Percentiles rank a stretch among this genome's conserved stretches.
Evolutionary conservation across 768 basidiomycete genomes (phyloP).

Genomic region (Tulasnella sp.): DNA sequence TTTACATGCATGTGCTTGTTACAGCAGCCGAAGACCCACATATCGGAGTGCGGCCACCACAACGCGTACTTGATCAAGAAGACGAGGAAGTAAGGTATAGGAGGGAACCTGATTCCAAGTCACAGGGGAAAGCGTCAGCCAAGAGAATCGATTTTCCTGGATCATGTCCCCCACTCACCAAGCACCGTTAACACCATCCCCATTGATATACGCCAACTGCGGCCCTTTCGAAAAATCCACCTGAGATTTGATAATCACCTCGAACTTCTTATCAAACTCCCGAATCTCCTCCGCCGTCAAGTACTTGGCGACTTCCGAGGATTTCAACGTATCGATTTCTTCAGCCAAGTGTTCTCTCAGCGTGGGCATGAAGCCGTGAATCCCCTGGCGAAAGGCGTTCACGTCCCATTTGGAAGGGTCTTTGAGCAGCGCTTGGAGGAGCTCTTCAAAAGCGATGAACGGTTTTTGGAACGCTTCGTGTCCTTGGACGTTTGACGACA

Average conservation of each 20-base stretch:
- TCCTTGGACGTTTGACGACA: background rate
- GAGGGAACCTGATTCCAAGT: background rate
- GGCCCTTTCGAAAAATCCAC: background rate
- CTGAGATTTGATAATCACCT: background rate
- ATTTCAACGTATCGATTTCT: conserved; percentile 9
- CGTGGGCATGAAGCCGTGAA: background rate
- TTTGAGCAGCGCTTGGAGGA: background rate
- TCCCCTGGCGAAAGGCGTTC: background rate
- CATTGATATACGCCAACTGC: conserved; percentile 5
- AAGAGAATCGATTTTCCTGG: background rate
- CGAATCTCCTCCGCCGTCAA: background rate
- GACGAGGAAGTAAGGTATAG: background rate
- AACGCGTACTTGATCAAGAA: background rate
- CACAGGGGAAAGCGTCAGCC: background rate
- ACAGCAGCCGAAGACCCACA: conserved; percentile 6
- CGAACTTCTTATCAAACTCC: background rate
- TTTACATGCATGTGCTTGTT: conserved; percentile 5
- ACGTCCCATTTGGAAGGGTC: background rate
- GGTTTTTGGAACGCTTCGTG: background rate
- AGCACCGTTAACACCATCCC: background rate
- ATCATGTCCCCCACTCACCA: background rate
- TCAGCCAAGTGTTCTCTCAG: background rate
- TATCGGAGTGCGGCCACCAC: background rate
- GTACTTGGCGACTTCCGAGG: background rate
- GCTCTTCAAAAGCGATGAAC: background rate